Evolutionary conservation across 805 yeast genomes (phyloP), one percentile per base, ranked within the genome.

Genomic region (Maudiozyma serrabonitensis): DNA sequence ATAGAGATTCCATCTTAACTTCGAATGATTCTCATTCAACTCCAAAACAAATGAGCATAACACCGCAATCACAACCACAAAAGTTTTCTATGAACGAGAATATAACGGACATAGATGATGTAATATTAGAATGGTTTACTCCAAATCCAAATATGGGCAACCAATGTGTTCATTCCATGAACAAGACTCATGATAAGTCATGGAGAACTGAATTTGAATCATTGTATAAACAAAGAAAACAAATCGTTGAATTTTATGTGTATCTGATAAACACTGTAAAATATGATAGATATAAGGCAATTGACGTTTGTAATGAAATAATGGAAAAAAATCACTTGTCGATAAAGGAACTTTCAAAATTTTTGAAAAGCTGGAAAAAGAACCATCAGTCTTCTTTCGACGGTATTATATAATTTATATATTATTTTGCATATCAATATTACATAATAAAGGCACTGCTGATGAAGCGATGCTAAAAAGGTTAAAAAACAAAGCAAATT

Each of bases 121-220:
- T 64, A 1, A 53, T 63, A n/a, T 46, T 59, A 18, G 69, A 64
- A 52, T 64, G 68, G 68, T 64, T 63, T 39, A 61, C 66, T 9
- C 69, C 69, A 23, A 63, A 63, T 46, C 62, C 66, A 2, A 46
- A 54, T 2, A 49, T 53, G 56, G 48, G 50, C 12, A 54, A 59
- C 37, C 58, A 64, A 46, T 64, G 66, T 42, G 60, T 64, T 2
- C 68, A 63, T 46, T 56, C 64, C 2, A 62, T 63, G 66, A 64
- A 64, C 46, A 62, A 60, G 44, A 50, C 49, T 23, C 51, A 52
- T 25, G 63, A 58, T 31, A 63, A 61, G 38, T 49, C 54, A 4
- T 64, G 69, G 69, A 60, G 68, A 48, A 15, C 41, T 8, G 52
- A 49, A 11, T 52, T 53, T 26, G 57, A 59, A 37, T 8, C 50